Percentiles rank a stretch among this genome's conserved stretches.
phyloP scores from a whole-genome alignment of 1,284 basidiomycete species.

The Xerocomus minutiporus region DNA sequence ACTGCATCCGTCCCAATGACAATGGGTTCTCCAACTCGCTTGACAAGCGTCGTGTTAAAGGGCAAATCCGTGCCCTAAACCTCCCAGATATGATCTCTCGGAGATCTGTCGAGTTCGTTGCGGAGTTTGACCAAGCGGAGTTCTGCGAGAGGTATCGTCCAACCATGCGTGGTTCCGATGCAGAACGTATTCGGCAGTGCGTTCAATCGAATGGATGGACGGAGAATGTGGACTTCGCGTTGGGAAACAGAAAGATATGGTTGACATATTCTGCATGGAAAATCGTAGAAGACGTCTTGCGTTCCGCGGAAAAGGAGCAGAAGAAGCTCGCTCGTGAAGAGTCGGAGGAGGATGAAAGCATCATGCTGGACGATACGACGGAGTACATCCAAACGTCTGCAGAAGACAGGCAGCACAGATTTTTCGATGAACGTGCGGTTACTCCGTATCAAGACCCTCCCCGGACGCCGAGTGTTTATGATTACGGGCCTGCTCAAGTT shows the following conservation, averaged over 20 bases:
- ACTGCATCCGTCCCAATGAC: constrained; percentile 88
- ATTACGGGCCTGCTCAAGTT: constrained; percentile 43
- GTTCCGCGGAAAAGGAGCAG: constrained; percentile 64
- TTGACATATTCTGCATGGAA: constrained; percentile 80
- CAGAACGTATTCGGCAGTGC: constrained; percentile 68
- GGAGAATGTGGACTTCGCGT: constrained; percentile 68
- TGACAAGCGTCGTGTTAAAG: constrained; percentile 80
- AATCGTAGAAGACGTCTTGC: constrained; percentile 75
- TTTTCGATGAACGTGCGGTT: constrained; percentile 33
- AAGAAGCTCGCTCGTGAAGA: constrained; percentile 43
- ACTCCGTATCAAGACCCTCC: constrained; percentile 31
- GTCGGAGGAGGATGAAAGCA: constrained; percentile 54
- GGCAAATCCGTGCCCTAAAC: constrained; percentile 72
- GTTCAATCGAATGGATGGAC: constrained; percentile 71
- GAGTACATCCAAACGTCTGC: constrained; percentile 53
- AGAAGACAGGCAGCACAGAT: constrained; percentile 33
- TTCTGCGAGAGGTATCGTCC: constrained; percentile 81
- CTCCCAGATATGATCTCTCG: constrained; percentile 73
- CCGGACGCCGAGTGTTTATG: constrained; percentile 46
- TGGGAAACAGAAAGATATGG: constrained; percentile 71
- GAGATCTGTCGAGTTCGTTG: constrained; percentile 62
- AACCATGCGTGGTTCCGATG: constrained; percentile 65
- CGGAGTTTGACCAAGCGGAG: constrained; percentile 55
- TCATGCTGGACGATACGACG: constrained; percentile 51
- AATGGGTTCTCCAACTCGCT: constrained; percentile 82